Percentiles rank a stretch among this genome's conserved stretches.
Conservation (phyloP, 164 flowering plant species). For the Umbilicus rupestris region DNA sequence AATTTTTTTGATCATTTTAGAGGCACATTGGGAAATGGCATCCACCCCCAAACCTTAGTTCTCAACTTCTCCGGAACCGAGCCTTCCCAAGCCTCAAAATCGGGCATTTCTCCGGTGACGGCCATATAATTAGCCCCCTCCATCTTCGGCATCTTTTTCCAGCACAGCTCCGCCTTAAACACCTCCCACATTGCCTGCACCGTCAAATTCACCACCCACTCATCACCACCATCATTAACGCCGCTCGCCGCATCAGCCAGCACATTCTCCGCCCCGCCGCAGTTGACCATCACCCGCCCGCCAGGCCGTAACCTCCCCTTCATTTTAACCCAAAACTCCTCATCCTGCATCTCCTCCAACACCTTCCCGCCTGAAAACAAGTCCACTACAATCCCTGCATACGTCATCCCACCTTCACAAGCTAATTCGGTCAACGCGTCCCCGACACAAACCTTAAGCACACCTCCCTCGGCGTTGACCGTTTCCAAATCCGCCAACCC, state of each 20-base stretch:
- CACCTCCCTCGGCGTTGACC: slow-evolving; percentile 45
- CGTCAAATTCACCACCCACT: slow-evolving; percentile 41
- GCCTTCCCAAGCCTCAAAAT: slow-evolving; percentile 46
- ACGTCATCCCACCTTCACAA: slow-evolving; percentile 33
- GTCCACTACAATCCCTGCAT: slow-evolving; percentile 85
- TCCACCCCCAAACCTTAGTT: slow-evolving; percentile 45
- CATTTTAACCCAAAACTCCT: slow-evolving; percentile 50
- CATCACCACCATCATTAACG: slow-evolving; percentile 41
- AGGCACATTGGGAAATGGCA: slow-evolving; percentile 20
- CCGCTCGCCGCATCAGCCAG: slow-evolving; percentile 19
- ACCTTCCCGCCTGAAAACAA: slow-evolving; percentile 67
- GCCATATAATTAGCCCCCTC: slow-evolving; percentile 66
- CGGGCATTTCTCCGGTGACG: slow-evolving; percentile 63
- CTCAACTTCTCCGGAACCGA: slow-evolving; percentile 40
- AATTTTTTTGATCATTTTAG: background rate
- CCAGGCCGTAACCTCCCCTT: slow-evolving; percentile 44
- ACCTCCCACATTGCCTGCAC: slow-evolving; percentile 46
- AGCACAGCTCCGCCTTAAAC: slow-evolving; percentile 59
- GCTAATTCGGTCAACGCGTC: slow-evolving; percentile 50
- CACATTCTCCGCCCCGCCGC: slow-evolving; percentile 35
- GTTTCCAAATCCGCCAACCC: slow-evolving; percentile 64
- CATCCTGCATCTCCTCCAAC: slow-evolving; percentile 55
- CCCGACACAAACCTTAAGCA: slow-evolving; percentile 54
- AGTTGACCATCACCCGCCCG: slow-evolving; percentile 88
- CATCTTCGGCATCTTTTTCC: slow-evolving; percentile 49